Evolutionary conservation across 2,329 filamentous ascomycete genomes (phyloP), one percentile per base, ranked within the genome.

Genomic region (Taxawa tesnikishii): DNA sequence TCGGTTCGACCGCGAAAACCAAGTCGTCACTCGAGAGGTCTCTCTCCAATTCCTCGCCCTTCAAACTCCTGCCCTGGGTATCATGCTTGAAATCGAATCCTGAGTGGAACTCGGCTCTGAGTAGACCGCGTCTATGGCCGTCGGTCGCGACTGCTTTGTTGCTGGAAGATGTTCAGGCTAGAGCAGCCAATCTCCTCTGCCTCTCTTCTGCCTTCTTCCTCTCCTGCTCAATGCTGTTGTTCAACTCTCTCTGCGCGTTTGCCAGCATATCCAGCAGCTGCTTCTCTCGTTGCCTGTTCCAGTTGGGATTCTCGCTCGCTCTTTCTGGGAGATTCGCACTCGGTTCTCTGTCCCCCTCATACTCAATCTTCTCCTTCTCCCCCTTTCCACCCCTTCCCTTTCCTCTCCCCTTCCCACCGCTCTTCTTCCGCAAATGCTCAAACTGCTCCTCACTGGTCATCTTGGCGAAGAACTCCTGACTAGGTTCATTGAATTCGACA

Each of bases 401-500:
- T 8, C 60, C 61, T 41, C 56, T 73, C n/a, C n/a, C n/a, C 16
- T 70, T 68, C 42, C 67, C 54, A 24, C 70, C 71, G 43, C 72
- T 74, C 26, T 70, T 71, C 33, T 68, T 68, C 48, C 50, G 58
- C 41, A 63, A 56, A 40, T 67, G 62, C 32, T 60, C 56, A 48
- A 59, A 65, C 39, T 70, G 73, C 15, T 76, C 73, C 38, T 83
- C 83, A 5, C 70, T 68, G 2, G 85, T 96, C 39, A 98, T 66
- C 16, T 83, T 67, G 40, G 93, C 83, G 59, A 83, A 94, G 50
- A 98, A 88, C 28, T 81, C 74, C 56, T 94, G 83, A 46, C 85
- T 90, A 0, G 90, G 90, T 57, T 98, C 90, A 60, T 94, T 96
- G 68, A 98, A 98, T 30, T 96, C 72, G 43, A 96, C 80, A 50